Conservation (phyloP, 1,139 yeast species). For the Zygoascus hellenicus region DNA sequence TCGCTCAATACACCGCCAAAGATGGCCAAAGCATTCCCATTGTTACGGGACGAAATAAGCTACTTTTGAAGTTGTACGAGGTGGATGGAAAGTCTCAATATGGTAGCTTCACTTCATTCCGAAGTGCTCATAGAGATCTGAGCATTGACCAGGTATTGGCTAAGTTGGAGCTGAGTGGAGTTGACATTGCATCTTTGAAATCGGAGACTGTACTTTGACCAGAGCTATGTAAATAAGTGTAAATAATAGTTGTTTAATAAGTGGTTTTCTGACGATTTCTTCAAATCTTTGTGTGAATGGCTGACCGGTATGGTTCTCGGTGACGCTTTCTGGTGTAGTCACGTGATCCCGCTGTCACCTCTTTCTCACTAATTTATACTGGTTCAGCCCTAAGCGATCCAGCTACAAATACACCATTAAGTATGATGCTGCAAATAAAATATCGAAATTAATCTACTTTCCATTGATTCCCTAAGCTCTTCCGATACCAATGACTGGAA, state of each 20-base stretch:
- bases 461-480: no score
- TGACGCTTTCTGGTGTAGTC: no score
- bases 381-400: no score
- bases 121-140: slow-evolving; percentile 23
- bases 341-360: no score
- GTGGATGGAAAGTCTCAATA: slow-evolving; percentile 42
- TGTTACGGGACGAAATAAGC: slow-evolving; percentile 57
- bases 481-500: no score
- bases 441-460: no score
- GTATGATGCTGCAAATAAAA: no score
- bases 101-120: slow-evolving; percentile 42
- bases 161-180: slow-evolving; percentile 34
- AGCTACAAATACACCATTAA: no score
- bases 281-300: no score
- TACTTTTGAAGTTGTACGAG: slow-evolving; percentile 51
- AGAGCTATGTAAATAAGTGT: slow-evolving; percentile 1
- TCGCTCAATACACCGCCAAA: slow-evolving; percentile 32
- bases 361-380: no score
- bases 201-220: not conserved
- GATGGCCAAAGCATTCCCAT: slow-evolving; percentile 44
- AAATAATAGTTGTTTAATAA: not conserved
- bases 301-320: no score
- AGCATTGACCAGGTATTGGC: slow-evolving; percentile 34
- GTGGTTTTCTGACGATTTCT: not conserved
- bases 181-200: slow-evolving; percentile 34